Base-by-base conservation (phyloP, 805 yeast genomes). In the Metschnikowia sp. region DNA sequence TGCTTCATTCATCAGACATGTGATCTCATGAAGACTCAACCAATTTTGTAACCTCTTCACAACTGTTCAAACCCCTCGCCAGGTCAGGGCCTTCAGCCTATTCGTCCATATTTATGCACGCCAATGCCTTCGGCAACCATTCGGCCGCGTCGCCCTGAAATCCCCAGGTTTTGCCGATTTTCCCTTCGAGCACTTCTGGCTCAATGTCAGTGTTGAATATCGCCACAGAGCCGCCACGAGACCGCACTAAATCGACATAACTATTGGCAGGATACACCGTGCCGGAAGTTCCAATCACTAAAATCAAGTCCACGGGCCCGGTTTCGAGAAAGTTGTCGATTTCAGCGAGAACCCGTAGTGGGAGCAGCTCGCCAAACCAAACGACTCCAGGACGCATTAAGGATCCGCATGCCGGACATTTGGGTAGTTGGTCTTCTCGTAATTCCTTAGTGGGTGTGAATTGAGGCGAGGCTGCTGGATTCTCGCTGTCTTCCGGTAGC, bases 301-400 rank as follows among this genome's bases (percentile, higher is more conserved):
- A 68, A 3, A 88, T 82, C 58, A 90, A 66, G 58, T 89, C 96
- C 19, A 87, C 83, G 5, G 65, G 64, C 1, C 60, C 69, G 10
- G 69, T 58, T 53, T 79, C 76, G 6, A 88, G 74, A 56, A 86
- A 89, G 38, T 78, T 80, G 65, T 89, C 96, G 5, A 88, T 88
- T 37, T 68, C 68, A 50, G 82, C 83, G 48, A 90, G 77, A 10
- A 75, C 76, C 40, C 67, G 67, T 45, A 87, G 63, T 0, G 96
- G 88, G 39, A 90, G 68, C 12, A 89, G 76, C 64, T 90, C 97
- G n/a, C 97, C 97, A 66, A 86, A 88, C 97, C 96, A 90, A 6
- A 89, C 91, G 3, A 90, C 95, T 0, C 94, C 96, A 0, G 97
- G 97, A 19, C 97, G 72, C 48, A 90, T 66, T 10, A 86, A 61